Base-by-base conservation (phyloP, 1,284 basidiomycete species). In the Tetrapyrgos nigripes region DNA sequence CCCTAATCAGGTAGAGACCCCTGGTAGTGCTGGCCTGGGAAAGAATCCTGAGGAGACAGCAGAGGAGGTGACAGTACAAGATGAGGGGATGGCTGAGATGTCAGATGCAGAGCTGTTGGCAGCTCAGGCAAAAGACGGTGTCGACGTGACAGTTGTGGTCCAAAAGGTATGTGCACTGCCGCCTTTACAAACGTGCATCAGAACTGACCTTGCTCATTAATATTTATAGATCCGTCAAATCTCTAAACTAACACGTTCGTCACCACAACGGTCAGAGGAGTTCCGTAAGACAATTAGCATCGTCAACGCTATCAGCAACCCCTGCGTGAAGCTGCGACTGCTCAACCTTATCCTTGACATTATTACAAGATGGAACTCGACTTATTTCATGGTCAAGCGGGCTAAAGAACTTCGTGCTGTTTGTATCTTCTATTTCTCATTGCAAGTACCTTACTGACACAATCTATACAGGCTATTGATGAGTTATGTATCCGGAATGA, bases 301-400 rank as follows among this genome's bases (percentile, higher is more conserved):
- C 10, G 23, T 35, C 10, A 51, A 51, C 33, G 50, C 50, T 17
- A n/a, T 51, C 27, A n/a, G 21, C 17, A 28, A 29, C 17, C 13
- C 4, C 13, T 21, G 17, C 14, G 31, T 4, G 13, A 51, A 51
- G 21, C 50, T 51, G n/a, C 4, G 14, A 4, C 29, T 33, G 4
- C 50, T 51, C 31, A 51, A 51, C 50, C 50, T 51, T 19, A 51
- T 51, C 23, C 50, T 51, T 35, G 29, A 51, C 21, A 28, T 51
- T 33, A 28, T 51, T 29, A 51, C 50, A 10, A 24, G 23, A 23
- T 51, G 50, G 50, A 51, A 51, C 23, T n/a, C n/a, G n/a, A n/a
- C n/a, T n/a, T n/a, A n/a, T n/a, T n/a, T n/a, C n/a, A n/a, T n/a
- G n/a, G n/a, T 51, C 29, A 28, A 51, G 33, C 31, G 31, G 13